Evolutionary conservation across 2,329 filamentous ascomycete genomes (phyloP), one percentile per base, ranked within the genome.

Genomic region (Waltergamsia citrina): DNA sequence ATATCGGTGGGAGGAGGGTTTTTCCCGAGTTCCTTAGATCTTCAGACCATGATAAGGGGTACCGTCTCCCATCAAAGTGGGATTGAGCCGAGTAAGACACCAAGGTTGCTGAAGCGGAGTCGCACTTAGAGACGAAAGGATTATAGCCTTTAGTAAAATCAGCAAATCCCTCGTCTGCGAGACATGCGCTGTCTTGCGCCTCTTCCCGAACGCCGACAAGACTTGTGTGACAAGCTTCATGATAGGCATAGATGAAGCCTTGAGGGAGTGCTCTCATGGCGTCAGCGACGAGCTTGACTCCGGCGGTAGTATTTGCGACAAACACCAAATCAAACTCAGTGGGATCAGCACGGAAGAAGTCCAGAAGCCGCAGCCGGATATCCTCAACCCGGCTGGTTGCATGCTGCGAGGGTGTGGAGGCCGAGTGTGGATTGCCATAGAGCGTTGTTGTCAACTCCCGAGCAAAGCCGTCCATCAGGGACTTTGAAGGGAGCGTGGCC

Each of bases 61-160:
- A 68, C 34, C 85, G 75, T 16, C 70, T 72, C 3, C 90, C 90
- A 43, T 90, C 82, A 81, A 95, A 83, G 50, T 95, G 94, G 21
- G 88, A 95, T 52, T 96, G 90, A 2, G 81, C 88, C 7, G 90
- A 83, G 52, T 86, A 95, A 19, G 85, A 83, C 53, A 96, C 85
- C 1, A 74, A 42, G 11, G 59, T 53, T 18, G 57, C 48, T n/a
- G 49, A 41, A 47, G 41, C 49, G 22, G 22, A 24, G 3, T 11
- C 18, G 19, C 16, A 6, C 7, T 19, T 27, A 6, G 3, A 6
- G 9, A 15, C 16, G 5, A 19, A 47, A 16, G 54, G 46, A 21
- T 45, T 39, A 8, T 46, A 39, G 17, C 64, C 57, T 5, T 55
- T 50, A 7, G 88, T 59, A 82, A 85, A 94, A 2, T 53, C 45